Conservation (phyloP, 129 eudicot species). For the Chrysanthemum makinoi region DNA sequence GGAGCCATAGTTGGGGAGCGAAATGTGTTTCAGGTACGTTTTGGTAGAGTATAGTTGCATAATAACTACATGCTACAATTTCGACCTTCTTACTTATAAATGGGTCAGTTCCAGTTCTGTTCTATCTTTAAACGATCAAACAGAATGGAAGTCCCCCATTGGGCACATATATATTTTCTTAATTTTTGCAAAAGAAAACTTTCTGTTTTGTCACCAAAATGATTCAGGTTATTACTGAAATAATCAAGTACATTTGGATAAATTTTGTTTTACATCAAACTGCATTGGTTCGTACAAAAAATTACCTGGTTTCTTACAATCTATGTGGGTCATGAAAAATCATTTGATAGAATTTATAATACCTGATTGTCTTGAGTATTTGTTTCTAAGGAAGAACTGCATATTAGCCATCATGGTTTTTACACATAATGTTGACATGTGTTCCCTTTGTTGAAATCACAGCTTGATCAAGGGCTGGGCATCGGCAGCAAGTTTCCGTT, state of each 20-base stretch:
- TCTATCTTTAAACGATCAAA: too few species aligned
- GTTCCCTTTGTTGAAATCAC: constrained; percentile 14
- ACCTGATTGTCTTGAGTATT: too few species aligned
- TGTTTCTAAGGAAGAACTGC: not conserved
- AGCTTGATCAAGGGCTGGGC: constrained; percentile 93
- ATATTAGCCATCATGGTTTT: not conserved
- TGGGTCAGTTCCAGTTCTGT: too few species aligned
- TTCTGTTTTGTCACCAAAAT: too few species aligned
- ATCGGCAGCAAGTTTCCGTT: constrained; percentile 84
- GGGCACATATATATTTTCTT: too few species aligned
- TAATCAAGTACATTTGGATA: too few species aligned
- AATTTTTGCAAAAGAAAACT: too few species aligned
- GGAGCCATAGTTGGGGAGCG: constrained; percentile 94
- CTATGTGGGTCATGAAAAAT: constrained; percentile 4
- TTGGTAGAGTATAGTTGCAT: not conserved
- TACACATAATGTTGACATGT: constrained; percentile 1
- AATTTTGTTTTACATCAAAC: too few species aligned
- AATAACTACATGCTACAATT: not conserved
- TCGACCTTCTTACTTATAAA: too few species aligned
- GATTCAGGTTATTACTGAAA: too few species aligned
- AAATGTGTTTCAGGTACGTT: constrained; percentile 82
- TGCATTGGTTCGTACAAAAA: too few species aligned
- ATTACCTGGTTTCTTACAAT: not conserved
- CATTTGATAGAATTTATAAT: not conserved
- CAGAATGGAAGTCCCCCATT: too few species aligned